Conservation (phyloP, 768 basidiomycete genomes). For the Hypholoma fasciculare region DNA sequence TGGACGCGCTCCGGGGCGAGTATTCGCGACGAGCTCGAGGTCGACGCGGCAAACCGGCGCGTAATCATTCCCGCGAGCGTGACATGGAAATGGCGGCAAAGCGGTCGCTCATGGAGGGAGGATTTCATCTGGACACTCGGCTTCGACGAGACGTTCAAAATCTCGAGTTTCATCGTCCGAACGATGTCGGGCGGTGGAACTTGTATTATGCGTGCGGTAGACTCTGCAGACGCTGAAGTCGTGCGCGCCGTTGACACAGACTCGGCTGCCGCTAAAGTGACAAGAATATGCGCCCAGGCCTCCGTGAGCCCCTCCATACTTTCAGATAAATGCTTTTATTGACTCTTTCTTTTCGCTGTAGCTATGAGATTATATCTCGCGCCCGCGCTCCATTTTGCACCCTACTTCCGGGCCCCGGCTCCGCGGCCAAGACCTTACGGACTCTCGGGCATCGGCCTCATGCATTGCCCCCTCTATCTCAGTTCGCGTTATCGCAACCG, state of each 20-base stretch:
- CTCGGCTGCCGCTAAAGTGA: conserved; percentile 4
- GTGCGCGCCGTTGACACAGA: conserved; percentile 6
- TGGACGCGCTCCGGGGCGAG: conserved; percentile 36
- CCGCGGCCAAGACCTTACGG: neutral
- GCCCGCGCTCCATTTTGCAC: neutral
- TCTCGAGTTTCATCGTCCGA: conserved; percentile 37
- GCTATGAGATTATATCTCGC: neutral
- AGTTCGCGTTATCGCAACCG: neutral
- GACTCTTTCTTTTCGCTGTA: neutral
- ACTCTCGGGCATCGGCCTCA: neutral
- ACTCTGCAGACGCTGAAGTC: conserved; percentile 9
- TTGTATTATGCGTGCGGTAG: conserved; percentile 48
- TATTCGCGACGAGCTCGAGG: conserved; percentile 20
- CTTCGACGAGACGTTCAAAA: conserved; percentile 44
- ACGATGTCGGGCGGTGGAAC: conserved; percentile 41
- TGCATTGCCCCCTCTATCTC: neutral
- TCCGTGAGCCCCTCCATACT: neutral
- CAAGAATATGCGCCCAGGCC: neutral
- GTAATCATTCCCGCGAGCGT: conserved; percentile 38
- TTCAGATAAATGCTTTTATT: neutral
- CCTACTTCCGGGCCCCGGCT: neutral
- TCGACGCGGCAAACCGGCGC: conserved; percentile 24
- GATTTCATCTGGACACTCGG: conserved; percentile 45
- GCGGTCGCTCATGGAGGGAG: conserved; percentile 42
- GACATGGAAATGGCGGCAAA: conserved; percentile 46